Conservation (phyloP, 352 stramenopile species). For the Phytophthora gonapodyides region DNA sequence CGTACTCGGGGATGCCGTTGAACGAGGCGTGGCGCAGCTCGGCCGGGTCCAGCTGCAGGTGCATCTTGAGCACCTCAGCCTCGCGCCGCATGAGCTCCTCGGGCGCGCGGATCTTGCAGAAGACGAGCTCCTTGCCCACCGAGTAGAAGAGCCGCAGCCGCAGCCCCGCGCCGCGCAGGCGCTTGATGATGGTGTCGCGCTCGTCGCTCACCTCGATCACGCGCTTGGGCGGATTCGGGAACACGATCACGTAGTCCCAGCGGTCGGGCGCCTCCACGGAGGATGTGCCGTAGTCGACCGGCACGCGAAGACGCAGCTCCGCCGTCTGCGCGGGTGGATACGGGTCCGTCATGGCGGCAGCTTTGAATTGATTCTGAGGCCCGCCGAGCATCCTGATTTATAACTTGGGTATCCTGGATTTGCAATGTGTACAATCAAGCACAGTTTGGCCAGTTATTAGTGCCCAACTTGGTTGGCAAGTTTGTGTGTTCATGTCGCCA, state of each 20-base stretch:
- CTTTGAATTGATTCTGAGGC: slow-evolving; percentile 10
- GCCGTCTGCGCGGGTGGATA: slow-evolving; percentile 44
- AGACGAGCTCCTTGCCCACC: slow-evolving; percentile 63
- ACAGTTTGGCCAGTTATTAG: too few species aligned
- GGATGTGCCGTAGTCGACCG: slow-evolving; percentile 59
- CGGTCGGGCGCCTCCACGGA: slow-evolving; percentile 35
- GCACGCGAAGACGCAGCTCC: slow-evolving; percentile 37
- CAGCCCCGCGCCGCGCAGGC: slow-evolving; percentile 63
- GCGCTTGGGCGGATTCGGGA: slow-evolving; percentile 72
- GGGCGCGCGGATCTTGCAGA: slow-evolving; percentile 82
- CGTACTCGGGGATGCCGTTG: slow-evolving; percentile 67
- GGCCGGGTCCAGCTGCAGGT: slow-evolving; percentile 68
- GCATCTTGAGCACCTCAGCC: slow-evolving; percentile 75
- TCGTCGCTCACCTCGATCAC: slow-evolving; percentile 64
- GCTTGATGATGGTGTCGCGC: slow-evolving; percentile 81
- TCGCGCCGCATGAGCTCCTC: slow-evolving; percentile 76
- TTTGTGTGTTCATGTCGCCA: too few species aligned
- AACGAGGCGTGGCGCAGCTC: slow-evolving; percentile 68
- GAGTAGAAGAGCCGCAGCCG: slow-evolving; percentile 81
- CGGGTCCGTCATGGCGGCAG: slow-evolving; percentile 30
- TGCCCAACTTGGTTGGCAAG: too few species aligned
- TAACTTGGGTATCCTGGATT: neutral
- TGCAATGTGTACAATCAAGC: neutral
- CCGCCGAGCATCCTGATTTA: slow-evolving; percentile 1
- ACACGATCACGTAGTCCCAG: slow-evolving; percentile 89